Evolutionary conservation across 176 grass and related monocot genomes (phyloP).

Genomic region (Cenchrus fungigraminus): DNA sequence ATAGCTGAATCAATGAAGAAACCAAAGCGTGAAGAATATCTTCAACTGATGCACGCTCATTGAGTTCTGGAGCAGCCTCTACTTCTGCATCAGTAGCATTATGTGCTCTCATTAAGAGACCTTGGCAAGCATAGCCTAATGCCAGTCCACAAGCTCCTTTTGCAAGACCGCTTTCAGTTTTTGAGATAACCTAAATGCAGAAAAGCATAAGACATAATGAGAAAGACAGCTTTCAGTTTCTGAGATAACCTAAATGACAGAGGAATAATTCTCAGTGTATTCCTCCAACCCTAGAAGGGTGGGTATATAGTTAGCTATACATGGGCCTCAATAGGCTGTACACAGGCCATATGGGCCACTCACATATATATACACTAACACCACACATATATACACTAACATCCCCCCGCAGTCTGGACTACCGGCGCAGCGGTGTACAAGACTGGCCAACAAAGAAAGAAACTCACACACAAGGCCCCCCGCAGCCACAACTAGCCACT

Average conservation of each 20-base stretch:
- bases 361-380: no score
- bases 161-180: conserved; percentile 76
- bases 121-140: conserved; percentile 79
- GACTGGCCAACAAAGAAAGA: no score
- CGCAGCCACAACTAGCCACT: no score
- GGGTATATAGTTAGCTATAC: no score
- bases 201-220: conserved; percentile 44
- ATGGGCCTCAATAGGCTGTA: no score
- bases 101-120: conserved; percentile 62
- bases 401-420: no score
- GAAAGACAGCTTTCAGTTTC: conserved; percentile 66
- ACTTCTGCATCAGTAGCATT: conserved; percentile 50
- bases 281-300: no score
- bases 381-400: no score
- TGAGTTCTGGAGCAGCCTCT: conserved; percentile 49
- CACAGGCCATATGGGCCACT: no score
- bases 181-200: conserved; percentile 68
- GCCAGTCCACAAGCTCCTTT: conserved; percentile 86
- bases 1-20: conserved; percentile 55
- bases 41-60: conserved; percentile 62
- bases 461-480: no score
- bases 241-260: conserved; percentile 54
- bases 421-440: no score
- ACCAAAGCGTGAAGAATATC: conserved; percentile 60
- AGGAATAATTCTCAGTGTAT: no score